Evolutionary conservation across 257 asterid genomes (phyloP), one percentile per base, ranked within the genome.

Genomic region (Coffea eugenioides): DNA sequence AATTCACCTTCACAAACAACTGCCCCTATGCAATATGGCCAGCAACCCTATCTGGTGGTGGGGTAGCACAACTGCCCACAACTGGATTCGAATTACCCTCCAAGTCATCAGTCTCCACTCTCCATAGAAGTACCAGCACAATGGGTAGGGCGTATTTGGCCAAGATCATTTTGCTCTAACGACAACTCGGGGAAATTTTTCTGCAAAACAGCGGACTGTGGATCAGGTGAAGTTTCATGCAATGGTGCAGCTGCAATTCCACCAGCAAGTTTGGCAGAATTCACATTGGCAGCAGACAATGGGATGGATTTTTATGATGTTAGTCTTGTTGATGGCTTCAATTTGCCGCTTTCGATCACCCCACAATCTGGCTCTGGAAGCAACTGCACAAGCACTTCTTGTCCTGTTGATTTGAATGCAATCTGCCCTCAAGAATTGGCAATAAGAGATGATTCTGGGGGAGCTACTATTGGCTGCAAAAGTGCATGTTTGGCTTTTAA

Each of bases 311-410:
- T 84, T 70, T 91, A 82, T 48, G 91, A 90, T 6, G 46, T 91
- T 8, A 91, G 91, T 46, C 82, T 85, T 2, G 92, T 88, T 4
- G 92, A 91, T 41, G 93, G 92, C 0, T 91, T 88, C 83, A 91
- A 91, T 74, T 69, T 87, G 0, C 92, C 92, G 0, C 75, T 91
- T 0, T 75, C 78, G 34, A 78, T 88, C 27, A 10, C 23, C 0
- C 87, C 90, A 9, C 61, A 20, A 10, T 59, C 76, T 12, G 65
- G 77, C 23, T 21, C 14, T 2, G 71, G 57, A 0, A 85, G 90
- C 10, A 74, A 68, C 0, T 1, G 83, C 2, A 16, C 67, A 16
- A 4, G 48, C 1, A 75, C 82, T 3, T 46, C 77, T 14, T 91
- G 93, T 25, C 82, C 85, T 2, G 82, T 31, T 0, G 79, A 91